Base-by-base conservation (phyloP, 2,329 filamentous ascomycete species). In the Diaporthe vaccinii region DNA sequence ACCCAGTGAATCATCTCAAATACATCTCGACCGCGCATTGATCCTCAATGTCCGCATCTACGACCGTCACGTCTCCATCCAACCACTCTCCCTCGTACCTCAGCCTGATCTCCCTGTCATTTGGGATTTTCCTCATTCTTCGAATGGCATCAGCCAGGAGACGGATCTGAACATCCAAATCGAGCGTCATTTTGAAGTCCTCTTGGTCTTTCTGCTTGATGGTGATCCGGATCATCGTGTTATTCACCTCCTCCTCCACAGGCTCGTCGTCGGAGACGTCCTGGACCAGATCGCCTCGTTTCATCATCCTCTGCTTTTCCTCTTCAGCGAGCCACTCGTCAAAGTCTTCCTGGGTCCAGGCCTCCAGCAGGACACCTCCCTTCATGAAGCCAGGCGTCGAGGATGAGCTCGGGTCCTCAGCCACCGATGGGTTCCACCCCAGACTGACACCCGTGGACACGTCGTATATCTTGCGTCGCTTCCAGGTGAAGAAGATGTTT, bases 401-500 rank as follows among this genome's bases (percentile, higher is more conserved):
- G 61, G 85, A 79, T 41, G 81, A 82, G 15, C 81, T 79, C 28
- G 89, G 82, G 20, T 86, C 82, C 55, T 88, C 87, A 7, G 88
- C 83, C 17, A 80, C 80, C 15, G 84, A 82, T 0, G 86, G 85
- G 12, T 84, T 81, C 61, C 97, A 89, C 9, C 92, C 92, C 9
- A 98, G 85, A 65, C 89, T 92, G 72, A 88, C 87, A 75, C 94
- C 92, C 1, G 93, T 96, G 7, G 94, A 94, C n/a, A 90, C 89
- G 78, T 94, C 91, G 81, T 93, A 98, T 4, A 98, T 84, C 75
- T 91, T 90, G 75, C 90, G 91, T 36, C 91, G 89, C 77, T 92
- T 92, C 93, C 94, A 98, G 0, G 94, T 97, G 73, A 98, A 88
- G 79, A 97, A 93, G 25, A 97, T 85, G 6, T 88, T 84, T 2